phyloP scores from a whole-genome alignment of 805 yeast species.

The Scheffersomyces ergatensis region DNA sequence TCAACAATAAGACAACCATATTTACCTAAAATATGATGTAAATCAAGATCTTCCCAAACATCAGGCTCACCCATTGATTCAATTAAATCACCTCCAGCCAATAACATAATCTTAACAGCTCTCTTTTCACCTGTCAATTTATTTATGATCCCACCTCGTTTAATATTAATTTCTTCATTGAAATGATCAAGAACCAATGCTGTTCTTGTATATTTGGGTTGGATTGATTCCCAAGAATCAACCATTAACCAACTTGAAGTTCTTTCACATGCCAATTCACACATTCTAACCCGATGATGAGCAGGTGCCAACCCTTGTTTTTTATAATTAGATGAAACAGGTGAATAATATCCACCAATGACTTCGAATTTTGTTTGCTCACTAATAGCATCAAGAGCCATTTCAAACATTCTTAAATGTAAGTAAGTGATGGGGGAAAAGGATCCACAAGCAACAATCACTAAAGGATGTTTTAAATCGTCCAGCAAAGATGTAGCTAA shows the following conservation, averaged over 20 bases:
- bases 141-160: constrained; percentile 77
- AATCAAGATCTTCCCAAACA: constrained; percentile 96
- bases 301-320: constrained; percentile 92
- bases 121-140: constrained; percentile 52
- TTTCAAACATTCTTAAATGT: constrained; percentile 96
- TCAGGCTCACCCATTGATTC: constrained; percentile 99
- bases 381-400: constrained; percentile 91
- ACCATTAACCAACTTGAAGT: constrained; percentile 98
- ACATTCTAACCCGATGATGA: constrained; percentile 91
- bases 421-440: constrained; percentile 94
- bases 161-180: constrained; percentile 89
- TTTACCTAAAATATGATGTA: constrained; percentile 91
- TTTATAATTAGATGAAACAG: constrained; percentile 88
- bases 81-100: constrained; percentile 97
- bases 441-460: constrained; percentile 96
- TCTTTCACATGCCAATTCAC: constrained; percentile 96
- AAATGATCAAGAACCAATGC: constrained; percentile 95
- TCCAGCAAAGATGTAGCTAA: constrained; percentile 68
- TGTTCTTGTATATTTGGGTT: constrained; percentile 86
- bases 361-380: constrained; percentile 95
- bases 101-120: constrained; percentile 91
- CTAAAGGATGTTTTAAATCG: constrained; percentile 80
- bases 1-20: constrained; percentile 97
- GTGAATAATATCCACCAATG: constrained; percentile 93
- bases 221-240: constrained; percentile 98